Base-by-base conservation (phyloP, 1,284 basidiomycete genomes). In the Ustilago crameri region DNA sequence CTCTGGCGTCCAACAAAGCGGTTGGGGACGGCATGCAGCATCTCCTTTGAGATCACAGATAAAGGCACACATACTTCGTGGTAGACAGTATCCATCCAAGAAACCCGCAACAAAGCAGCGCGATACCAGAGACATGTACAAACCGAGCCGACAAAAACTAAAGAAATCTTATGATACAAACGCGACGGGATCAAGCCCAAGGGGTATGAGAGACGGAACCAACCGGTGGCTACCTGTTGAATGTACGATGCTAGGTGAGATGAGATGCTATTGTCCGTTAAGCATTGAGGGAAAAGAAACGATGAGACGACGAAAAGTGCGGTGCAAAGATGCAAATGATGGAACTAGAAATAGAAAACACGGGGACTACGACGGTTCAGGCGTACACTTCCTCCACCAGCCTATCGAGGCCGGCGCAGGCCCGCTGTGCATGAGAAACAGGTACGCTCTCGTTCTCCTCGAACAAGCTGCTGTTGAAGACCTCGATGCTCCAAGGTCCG, bases 401-500 rank as follows among this genome's bases (percentile, higher is more conserved):
- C 37, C 57, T 51, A 34, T 64, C 57, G 22, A 74, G 62, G 3
- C 74, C 74, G 15, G 54, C 55, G 2, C 60, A 44, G 20, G 69
- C 84, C 9, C 84, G 57, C 20, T 47, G 17, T 3, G 84, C 83
- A 54, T 84, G 84, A 41, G 61, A 45, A 3, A 23, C 18, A 2
- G 81, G 82, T 2, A 84, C 79, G 9, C 46, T 23, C 15, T 44
- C 51, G 15, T 60, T 46, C 26, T 54, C 26, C 1, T 78, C 70
- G 18, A 54, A 44, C 5, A 85, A 54, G 35, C 67, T 78, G 44
- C 79, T 79, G 62, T 84, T 84, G 57, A 85, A 85, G 7, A 85
- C 82, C 51, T 85, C 84, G 41, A 84, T 54, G 26, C 78, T 81
- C 79, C 84, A 83, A 3, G 81, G 69, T 2, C 84, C 84, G 5